Base-by-base conservation (phyloP, 1,284 basidiomycete genomes). In the Papiliotrema nemorosa region DNA sequence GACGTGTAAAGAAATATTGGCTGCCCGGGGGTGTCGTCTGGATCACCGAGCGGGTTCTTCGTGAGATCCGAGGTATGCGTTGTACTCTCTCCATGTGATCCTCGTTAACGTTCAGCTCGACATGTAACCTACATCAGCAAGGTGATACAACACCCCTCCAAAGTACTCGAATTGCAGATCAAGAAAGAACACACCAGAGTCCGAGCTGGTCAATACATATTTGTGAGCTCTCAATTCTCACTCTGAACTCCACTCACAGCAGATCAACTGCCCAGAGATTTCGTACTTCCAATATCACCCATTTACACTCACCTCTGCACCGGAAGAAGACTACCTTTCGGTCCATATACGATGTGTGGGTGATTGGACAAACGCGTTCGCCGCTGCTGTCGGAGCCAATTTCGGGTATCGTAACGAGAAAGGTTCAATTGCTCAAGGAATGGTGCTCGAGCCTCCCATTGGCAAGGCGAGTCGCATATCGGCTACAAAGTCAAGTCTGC, bases 211-310 rank as follows among this genome's bases (percentile, higher is more conserved):
- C 71, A 91, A 71, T 92, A 92, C 73, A 88, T 93, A 69, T 91
- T 91, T 78, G 72, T 93, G 44, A 83, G 52, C 42, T 14, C 38
- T 13, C 3, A 10, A 44, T 31, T 24, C 22, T 14, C 27, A 26
- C 29, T 44, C 16, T 20, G 9, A 7, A 14, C 29, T 14, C 29
- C 4, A 29, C 31, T 45, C 27, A 39, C n/a, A 12, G 18, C 22
- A 31, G 35, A 58, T 63, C 55, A 70, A 69, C 49, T 73, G 88
- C 75, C 90, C 90, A 6, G 87, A 88, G 70, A 78, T 93, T 34
- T 89, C 86, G 10, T 91, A 89, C 78, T 92, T 87, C 80, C 89
- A 93, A 68, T 94, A 90, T 87, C 67, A 93, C 69, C 90, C 90
- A 21, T 92, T 92, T 79, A 92, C 89, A 16, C 81, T 93, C 57